These are phyloP conservation scores for Calonectria pteridis DNA, from an alignment of 2,329 filamentous ascomycete genomes.

Conservation along the genomic window DNA sequence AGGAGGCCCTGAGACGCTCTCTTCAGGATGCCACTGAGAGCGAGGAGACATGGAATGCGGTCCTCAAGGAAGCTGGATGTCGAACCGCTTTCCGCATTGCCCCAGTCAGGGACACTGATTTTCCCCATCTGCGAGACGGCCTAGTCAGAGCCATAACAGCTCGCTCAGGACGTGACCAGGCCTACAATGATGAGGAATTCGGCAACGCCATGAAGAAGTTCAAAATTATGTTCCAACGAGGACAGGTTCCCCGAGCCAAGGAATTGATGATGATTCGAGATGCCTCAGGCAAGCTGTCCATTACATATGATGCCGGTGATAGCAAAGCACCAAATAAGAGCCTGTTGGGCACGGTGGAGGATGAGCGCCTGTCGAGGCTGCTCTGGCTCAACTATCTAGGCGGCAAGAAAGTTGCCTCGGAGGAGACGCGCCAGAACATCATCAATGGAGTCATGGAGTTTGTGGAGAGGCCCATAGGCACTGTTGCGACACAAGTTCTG, in stretches of 20 bases:
- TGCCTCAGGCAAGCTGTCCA: slow-evolving; percentile 72
- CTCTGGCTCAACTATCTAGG: slow-evolving; percentile 93
- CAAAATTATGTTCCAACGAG: slow-evolving; percentile 83
- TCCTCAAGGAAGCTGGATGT: slow-evolving; percentile 76
- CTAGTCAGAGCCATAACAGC: slow-evolving; percentile 88
- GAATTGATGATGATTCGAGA: slow-evolving; percentile 82
- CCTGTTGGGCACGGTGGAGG: slow-evolving; percentile 77
- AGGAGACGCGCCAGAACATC: slow-evolving; percentile 82
- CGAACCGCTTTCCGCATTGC: slow-evolving; percentile 85
- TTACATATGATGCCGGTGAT: slow-evolving; percentile 75
- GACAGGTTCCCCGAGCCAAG: slow-evolving; percentile 83
- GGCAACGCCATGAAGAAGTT: slow-evolving; percentile 81
- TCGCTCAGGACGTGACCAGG: slow-evolving; percentile 70
- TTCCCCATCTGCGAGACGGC: slow-evolving; percentile 90
- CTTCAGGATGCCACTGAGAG: slow-evolving; percentile 78
- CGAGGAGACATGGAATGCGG: slow-evolving; percentile 79
- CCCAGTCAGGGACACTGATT: slow-evolving; percentile 94
- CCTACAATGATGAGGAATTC: slow-evolving; percentile 79
- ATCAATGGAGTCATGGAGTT: slow-evolving; percentile 90
- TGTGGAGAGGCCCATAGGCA: slow-evolving; percentile 88
- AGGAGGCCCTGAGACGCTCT: slow-evolving; percentile 75
- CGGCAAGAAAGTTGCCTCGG: slow-evolving; percentile 88
- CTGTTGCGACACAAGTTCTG: slow-evolving; percentile 83
- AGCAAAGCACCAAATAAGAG: slow-evolving; percentile 60
- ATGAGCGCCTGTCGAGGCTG: slow-evolving; percentile 84